Base-by-base conservation (phyloP, 1,139 yeast species). In the Scheffersomyces insectosa region DNA sequence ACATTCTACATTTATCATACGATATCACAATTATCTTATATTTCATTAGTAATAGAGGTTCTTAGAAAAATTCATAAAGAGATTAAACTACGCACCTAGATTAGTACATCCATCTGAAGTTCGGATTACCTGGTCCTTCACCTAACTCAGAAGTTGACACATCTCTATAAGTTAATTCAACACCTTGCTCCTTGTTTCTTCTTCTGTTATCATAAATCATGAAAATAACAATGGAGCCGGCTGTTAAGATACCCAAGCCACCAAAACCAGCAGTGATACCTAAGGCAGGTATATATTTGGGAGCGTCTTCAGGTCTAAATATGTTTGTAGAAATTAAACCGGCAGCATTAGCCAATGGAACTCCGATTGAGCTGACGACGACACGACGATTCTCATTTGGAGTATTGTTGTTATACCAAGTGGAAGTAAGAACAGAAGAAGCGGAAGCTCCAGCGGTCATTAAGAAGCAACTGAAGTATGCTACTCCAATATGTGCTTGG, bases 371-470 rank as follows among this genome's bases (percentile, higher is more conserved):
- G 14, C 62, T 56, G 33, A 63, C 55, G 28, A 61, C 65, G 4
- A 59, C 62, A 48, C 68, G 54, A 38, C 67, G 47, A 42, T 70
- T 70, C 40, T 68, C 75, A 43, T 72, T 70, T 3, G 79, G 78
- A 4, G 75, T 73, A 50, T 76, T 76, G 57, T 76, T 76, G 51
- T 71, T 75, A 51, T 75, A 75, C 80, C 80, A 75, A 1, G 79
- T 70, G 1, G 78, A 72, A 1, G 77, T 69, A 42, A 75, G 60
- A 7, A 75, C 80, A 8, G 66, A 62, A 1, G 67, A 62, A n/a
- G 66, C 66, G 10, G 61, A 52, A 13, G 66, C 63, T 28, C 68
- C 68, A 28, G 65, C 60, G 9, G 66, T 60, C 68, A 63, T 63
- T 43, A 63, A 56, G 55, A 63, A 63, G 41, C 68, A 63, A 1